A percentile compares a stretch with the other conserved stretches of the same genome.
Evolutionary conservation across 805 yeast species (phyloP).

Genomic region (Cyberlindnera saturnus): DNA sequence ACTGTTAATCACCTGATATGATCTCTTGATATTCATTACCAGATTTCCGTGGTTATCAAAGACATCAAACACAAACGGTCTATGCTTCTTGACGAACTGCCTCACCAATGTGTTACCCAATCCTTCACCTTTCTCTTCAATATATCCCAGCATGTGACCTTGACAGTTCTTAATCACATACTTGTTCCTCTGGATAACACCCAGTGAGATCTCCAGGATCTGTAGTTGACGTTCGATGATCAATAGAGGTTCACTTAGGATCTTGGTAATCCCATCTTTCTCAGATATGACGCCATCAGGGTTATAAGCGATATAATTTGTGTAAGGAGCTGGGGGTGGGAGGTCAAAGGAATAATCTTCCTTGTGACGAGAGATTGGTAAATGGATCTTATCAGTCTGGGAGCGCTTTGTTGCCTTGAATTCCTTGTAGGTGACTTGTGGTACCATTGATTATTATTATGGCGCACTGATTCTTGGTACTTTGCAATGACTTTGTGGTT

Average conservation of each 20-base stretch:
- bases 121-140: conserved; percentile 67
- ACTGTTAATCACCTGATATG: conserved; percentile 81
- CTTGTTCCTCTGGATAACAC: conserved; percentile 83
- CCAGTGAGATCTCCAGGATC: conserved; percentile 74
- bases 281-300: conserved; percentile 28
- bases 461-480: too few relatives aligned
- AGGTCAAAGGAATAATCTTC: neutral
- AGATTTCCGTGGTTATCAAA: conserved; percentile 56
- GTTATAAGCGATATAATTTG: too few relatives aligned
- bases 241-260: conserved; percentile 71
- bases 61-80: conserved; percentile 75
- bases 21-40: conserved; percentile 63
- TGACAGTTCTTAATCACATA: conserved; percentile 63
- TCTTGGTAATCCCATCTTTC: conserved; percentile 50
- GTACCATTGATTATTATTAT: too few relatives aligned
- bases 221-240: conserved; percentile 84
- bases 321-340: too few relatives aligned
- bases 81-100: conserved; percentile 73
- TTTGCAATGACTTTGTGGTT: too few relatives aligned
- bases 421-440: too few relatives aligned
- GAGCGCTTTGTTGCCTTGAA: too few relatives aligned
- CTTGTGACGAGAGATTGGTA: conserved; percentile 35
- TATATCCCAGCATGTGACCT: conserved; percentile 71
- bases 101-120: conserved; percentile 55
- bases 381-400: neutral